Percentiles rank a stretch among this genome's conserved stretches.
These are phyloP conservation scores for Rhodosporidiobolus odoratus DNA, from an alignment of 768 basidiomycete genomes.

Conservation along the genomic window DNA sequence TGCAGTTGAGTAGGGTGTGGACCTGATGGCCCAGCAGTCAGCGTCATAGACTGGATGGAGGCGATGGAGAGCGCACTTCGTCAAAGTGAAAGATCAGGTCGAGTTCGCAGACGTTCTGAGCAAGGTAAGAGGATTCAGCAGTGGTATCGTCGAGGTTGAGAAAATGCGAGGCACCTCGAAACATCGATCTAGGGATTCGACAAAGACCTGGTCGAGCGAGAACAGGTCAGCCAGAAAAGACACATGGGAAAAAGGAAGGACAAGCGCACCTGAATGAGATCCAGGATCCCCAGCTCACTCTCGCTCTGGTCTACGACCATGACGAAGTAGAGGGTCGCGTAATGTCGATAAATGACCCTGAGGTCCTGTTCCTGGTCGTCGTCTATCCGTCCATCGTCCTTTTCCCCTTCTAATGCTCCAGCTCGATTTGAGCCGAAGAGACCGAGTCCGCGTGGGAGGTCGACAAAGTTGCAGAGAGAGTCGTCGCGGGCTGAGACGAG, in stretches of 20 bases:
- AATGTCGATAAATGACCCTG: constrained; percentile 88
- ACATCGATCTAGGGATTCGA: constrained; percentile 87
- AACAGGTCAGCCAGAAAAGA: not conserved
- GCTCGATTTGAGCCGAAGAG: constrained; percentile 36
- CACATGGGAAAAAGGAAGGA: not conserved
- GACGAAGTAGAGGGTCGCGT: constrained; percentile 93
- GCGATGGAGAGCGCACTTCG: constrained; percentile 57
- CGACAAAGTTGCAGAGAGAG: constrained; percentile 90
- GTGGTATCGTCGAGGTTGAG: no score
- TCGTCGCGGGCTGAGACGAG: constrained; percentile 75
- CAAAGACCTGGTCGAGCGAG: constrained; percentile 66
- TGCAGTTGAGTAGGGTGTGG: constrained; percentile 89
- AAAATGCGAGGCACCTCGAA: no score
- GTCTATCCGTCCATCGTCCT: constrained; percentile 13
- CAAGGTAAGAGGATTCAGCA: no score
- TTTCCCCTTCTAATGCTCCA: constrained; percentile 21
- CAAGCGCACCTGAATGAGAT: constrained; percentile 79
- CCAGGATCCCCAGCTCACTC: constrained; percentile 91
- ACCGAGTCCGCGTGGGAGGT: constrained; percentile 53
- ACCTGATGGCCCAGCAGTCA: constrained; percentile 55
- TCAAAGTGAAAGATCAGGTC: constrained; percentile 99
- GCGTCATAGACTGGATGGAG: not conserved
- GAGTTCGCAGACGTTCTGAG: constrained; percentile 95
- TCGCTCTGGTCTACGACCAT: constrained; percentile 95
- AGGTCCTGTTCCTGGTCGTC: constrained; percentile 49